Conservation (phyloP, 768 basidiomycete genomes). For the Pilatotrama ljubarskyi region DNA sequence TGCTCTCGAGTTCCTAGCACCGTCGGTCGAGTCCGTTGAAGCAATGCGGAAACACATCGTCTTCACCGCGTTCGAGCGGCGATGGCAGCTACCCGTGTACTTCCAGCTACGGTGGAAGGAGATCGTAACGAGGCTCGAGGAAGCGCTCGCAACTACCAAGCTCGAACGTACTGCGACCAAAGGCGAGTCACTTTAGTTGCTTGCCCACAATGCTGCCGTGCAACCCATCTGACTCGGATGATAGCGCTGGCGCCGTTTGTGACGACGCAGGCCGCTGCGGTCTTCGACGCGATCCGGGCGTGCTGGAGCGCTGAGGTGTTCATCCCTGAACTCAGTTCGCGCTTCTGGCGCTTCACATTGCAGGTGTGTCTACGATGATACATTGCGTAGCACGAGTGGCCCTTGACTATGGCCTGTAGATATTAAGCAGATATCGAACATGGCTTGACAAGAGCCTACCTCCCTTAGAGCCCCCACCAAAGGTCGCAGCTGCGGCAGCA, state of each 20-base stretch:
- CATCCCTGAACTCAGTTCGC: constrained; percentile 76
- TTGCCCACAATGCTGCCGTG: background rate
- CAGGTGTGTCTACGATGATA: constrained; percentile 55
- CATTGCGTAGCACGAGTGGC: background rate
- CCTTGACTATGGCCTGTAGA: constrained; percentile 31
- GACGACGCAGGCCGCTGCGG: constrained; percentile 63
- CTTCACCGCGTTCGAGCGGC: constrained; percentile 70
- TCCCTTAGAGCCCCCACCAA: constrained; percentile 40
- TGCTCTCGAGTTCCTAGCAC: constrained; percentile 80
- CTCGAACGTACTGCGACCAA: constrained; percentile 43
- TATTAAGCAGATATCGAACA: constrained; percentile 75
- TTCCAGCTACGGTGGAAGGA: constrained; percentile 98
- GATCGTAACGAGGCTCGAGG: constrained; percentile 77
- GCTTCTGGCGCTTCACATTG: constrained; percentile 90
- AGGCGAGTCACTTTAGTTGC: constrained; percentile 35
- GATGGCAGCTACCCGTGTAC: constrained; percentile 97
- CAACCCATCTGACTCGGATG: background rate
- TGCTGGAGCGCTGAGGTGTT: constrained; percentile 90
- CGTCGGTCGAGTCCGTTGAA: constrained; percentile 68
- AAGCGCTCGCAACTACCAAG: constrained; percentile 47
- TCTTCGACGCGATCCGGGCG: constrained; percentile 70
- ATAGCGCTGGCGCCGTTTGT: constrained; percentile 41
- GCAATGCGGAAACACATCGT: constrained; percentile 72
- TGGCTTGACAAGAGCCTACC: constrained; percentile 71
- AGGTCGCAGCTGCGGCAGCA: constrained; percentile 34